Evolutionary conservation across 2,329 filamentous ascomycete species (phyloP), one percentile per base, ranked within the genome.

Genomic region (Torrubiella hemipterigena): DNA sequence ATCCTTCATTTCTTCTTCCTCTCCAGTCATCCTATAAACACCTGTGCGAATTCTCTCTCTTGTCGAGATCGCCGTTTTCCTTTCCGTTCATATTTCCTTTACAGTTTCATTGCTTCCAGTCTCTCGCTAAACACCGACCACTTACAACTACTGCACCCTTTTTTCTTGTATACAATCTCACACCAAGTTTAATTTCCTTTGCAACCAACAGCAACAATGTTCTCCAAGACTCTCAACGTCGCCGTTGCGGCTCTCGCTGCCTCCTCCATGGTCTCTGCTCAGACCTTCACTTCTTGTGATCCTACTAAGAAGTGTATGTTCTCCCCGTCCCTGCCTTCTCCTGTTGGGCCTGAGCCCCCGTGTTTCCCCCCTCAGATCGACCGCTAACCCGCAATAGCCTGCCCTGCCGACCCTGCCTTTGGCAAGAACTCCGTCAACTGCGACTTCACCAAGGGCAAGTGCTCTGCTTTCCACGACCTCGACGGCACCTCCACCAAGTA

Each of bases 391-490:
- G 7, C 17, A n/a, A 22, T 23, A 51, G 50, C 36, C 23, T 85
- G 80, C 49, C 67, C 74, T 16, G 50, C 78, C 21, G 62, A 84
- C 46, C 65, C 77, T 16, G 81, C 80, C 3, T 65, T 85, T 4
- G 77, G 81, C 31, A 76, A 51, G 59, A 60, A 52, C 17, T 40
- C 70, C 15, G 72, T 45, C 61, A 58, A 42, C 28, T 52, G 79
- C 48, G 77, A 85, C 55, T 83, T 87, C 52, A 73, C 68, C 21
- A 58, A 69, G 33, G 75, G 75, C 21, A 46, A 61, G 4, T 78
- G 78, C 15, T 61, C 69, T 17, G 33, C 38, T 17, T 42, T 48
- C 27, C 46, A 48, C 12, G 41, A 39, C 8, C 29, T 49, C 13
- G 42, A 36, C 3, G 44, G 47, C 19, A 47, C 46, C 15, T 26